Evolutionary conservation across 768 basidiomycete species (phyloP), one percentile per base, ranked within the genome.

Genomic region (Lentinula sp.): DNA sequence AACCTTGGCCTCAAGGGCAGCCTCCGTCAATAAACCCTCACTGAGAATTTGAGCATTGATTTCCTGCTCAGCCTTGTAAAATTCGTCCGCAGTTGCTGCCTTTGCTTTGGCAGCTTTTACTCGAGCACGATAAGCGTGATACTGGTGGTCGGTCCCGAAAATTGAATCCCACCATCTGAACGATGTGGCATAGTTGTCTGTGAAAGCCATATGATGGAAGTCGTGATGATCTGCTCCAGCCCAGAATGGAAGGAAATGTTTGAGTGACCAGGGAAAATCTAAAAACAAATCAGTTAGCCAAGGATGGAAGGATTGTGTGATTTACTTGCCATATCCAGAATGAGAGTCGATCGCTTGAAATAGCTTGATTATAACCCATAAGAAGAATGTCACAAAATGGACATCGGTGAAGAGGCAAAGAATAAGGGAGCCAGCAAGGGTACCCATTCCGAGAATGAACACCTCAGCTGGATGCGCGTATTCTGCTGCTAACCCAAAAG

Each of bases 281-380:
- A 56, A 5, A 28, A 28, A 10, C 2, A 35, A 12, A 13, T 0
- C 61, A 48, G 45, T 59, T 8, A 56, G 4, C 6, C 16, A 9
- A 32, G 37, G 10, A 10, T 0, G 9, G 12, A n/a, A 41, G 28
- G 20, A 37, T 54, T 33, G 42, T 18, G 54, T 49, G 50, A 53
- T 4, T 39, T 1, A 77, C 83, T 0, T 56, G 91, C 91, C 94
- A 72, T 97, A 98, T 49, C 96, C 96, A 55, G 90, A 93, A 83
- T 99, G 97, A 5, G 96, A 88, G 65, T 99, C 97, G 65, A 99
- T 86, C 39, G 96, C 95, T 70, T 99, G 97, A 87, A 94, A 97
- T 39, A 99, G 85, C 41, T 95, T 86, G 54, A 96, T 84, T 7
- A 86, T 86, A 69, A 98, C 92, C 95, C 96, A 98, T 64, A 91